phyloP scores from a whole-genome alignment of 2,329 filamentous ascomycete species.

The Penicillium sp. region DNA sequence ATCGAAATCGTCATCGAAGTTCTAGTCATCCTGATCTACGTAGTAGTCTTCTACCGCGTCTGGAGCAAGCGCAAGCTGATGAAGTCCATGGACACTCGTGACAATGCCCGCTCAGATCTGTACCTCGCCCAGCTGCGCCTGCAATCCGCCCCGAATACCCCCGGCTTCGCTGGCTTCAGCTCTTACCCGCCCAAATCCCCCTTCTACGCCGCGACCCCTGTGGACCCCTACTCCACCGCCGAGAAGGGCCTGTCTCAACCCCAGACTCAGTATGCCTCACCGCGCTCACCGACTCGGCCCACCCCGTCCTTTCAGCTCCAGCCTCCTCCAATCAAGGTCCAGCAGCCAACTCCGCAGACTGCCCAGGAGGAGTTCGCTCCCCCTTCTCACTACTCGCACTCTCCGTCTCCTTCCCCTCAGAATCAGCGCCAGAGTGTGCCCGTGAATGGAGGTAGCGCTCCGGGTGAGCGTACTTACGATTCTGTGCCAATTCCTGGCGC shows the following conservation, averaged over 20 bases:
- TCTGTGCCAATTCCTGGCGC: conserved; percentile 85
- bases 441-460: conserved; percentile 67
- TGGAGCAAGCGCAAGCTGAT: conserved; percentile 92
- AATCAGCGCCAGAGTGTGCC: conserved; percentile 41
- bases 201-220: conserved; percentile 36
- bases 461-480: conserved; percentile 81
- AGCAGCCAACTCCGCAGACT: conserved; percentile 71
- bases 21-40: conserved; percentile 89
- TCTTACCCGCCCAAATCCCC: conserved; percentile 59
- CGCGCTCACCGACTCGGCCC: conserved; percentile 60
- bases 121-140: conserved; percentile 83
- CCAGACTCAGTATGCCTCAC: conserved; percentile 55
- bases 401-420: conserved; percentile 26
- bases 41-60: conserved; percentile 93
- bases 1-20: conserved; percentile 94
- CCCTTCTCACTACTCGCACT: conserved; percentile 26
- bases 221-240: conserved; percentile 49
- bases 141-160: conserved; percentile 93
- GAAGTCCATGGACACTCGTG: conserved; percentile 95
- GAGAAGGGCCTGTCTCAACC: conserved; percentile 53
- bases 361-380: conserved; percentile 61
- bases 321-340: conserved; percentile 75
- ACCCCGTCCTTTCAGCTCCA: conserved; percentile 76
- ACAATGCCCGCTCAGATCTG: conserved; percentile 89
- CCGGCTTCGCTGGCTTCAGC: conserved; percentile 64